Percentiles rank a stretch among this genome's conserved stretches.
phyloP scores from a whole-genome alignment of 2,329 filamentous ascomycete genomes.

The Helotiales sp. region DNA sequence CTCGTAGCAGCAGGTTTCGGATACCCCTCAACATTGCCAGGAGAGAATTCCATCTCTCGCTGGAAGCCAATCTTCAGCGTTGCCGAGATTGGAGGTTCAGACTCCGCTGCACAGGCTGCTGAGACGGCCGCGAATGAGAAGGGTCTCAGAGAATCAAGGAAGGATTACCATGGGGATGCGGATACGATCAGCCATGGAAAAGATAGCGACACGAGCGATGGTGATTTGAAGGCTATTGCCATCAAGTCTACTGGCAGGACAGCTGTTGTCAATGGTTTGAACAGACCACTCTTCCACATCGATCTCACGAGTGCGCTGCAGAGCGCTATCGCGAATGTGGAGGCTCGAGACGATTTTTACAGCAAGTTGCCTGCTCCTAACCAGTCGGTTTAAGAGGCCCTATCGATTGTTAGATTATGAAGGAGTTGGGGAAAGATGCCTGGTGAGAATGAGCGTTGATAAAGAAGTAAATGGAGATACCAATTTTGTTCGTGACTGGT shows the following conservation, averaged over 20 bases:
- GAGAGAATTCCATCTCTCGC: constrained; percentile 46
- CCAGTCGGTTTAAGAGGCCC: neutral
- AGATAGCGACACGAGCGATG: constrained; percentile 19
- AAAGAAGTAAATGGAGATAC: too few species aligned
- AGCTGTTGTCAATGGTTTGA: constrained; percentile 79
- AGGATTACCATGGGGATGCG: constrained; percentile 10
- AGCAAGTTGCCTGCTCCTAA: neutral
- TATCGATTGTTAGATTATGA: too few species aligned
- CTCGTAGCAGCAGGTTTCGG: constrained; percentile 87
- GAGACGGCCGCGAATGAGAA: constrained; percentile 63
- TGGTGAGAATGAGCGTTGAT: too few species aligned
- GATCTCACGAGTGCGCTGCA: constrained; percentile 88
- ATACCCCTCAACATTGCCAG: constrained; percentile 59
- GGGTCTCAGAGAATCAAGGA: constrained; percentile 33
- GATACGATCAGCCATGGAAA: constrained; percentile 29
- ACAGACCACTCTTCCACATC: constrained; percentile 89
- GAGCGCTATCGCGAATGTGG: constrained; percentile 78
- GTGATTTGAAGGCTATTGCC: constrained; percentile 20
- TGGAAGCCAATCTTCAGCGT: constrained; percentile 98
- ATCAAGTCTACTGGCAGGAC: constrained; percentile 44
- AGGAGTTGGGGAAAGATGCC: too few species aligned
- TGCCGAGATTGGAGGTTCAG: constrained; percentile 74
- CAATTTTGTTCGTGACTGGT: too few species aligned
- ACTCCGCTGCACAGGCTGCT: constrained; percentile 68
- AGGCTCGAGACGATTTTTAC: constrained; percentile 48